Percentiles rank a stretch among this genome's conserved stretches.
Evolutionary conservation across 176 grass and related monocot species (phyloP).

Genomic region (sorghum (Sorghum bicolor)): Sorghum_bicolor_NCBIv3 NC_012879.2:8159001-8159500

Average conservation of each 20-base stretch:
- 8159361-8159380: not conserved
- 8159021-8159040: not conserved
- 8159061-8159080: not conserved
- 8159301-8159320: not conserved
- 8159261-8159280: not conserved
- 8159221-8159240: conserved; percentile 8
- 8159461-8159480: conserved; percentile 70
- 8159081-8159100: not conserved
- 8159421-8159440: not conserved
- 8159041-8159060: not conserved
- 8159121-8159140: not conserved
- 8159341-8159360: not conserved
- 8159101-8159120: not conserved
- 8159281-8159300: not conserved
- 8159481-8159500: conserved; percentile 43
- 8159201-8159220: not conserved
- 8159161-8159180: not conserved
- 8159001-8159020: not conserved
- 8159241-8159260: not conserved
- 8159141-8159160: conserved; percentile 1
- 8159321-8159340: not conserved
- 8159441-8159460: conserved; percentile 20
- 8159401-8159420: not conserved
- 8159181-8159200: not conserved
- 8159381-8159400: not conserved